These are phyloP conservation scores for Butyriboletus loyo DNA, from an alignment of 768 basidiomycete species.

Conservation along the genomic window DNA sequence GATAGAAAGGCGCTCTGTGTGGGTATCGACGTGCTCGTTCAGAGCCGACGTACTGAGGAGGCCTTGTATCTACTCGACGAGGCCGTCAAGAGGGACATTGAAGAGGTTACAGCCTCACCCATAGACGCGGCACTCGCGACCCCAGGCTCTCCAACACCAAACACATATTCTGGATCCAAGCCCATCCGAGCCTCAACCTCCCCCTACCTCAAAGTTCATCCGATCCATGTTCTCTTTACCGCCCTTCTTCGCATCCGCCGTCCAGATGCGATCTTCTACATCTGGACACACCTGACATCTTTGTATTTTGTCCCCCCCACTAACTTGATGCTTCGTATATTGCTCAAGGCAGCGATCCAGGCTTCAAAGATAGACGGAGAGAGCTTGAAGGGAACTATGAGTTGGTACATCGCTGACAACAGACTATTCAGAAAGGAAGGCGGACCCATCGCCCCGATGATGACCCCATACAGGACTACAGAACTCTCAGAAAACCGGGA, in stretches of 20 bases:
- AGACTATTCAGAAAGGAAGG: conserved; percentile 14
- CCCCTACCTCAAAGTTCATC: conserved; percentile 22
- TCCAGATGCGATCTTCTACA: conserved; percentile 58
- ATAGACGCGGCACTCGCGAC: neutral
- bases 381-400: conserved; percentile 47
- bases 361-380: conserved; percentile 51
- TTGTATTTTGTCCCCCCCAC: conserved; percentile 61
- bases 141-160: neutral
- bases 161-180: neutral
- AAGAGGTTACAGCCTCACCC: neutral
- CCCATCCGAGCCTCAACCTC: neutral
- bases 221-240: conserved; percentile 45
- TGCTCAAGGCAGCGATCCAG: conserved; percentile 59
- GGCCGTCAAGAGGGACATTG: conserved; percentile 27
- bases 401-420: conserved; percentile 23
- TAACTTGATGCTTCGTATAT: conserved; percentile 50
- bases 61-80: conserved; percentile 53
- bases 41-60: conserved; percentile 39
- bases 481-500: neutral
- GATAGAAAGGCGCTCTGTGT: conserved; percentile 48
- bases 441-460: conserved; percentile 14
- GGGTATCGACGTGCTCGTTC: conserved; percentile 50
- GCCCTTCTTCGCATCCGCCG: conserved; percentile 49
- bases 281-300: conserved; percentile 65
- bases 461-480: neutral